These are phyloP conservation scores for Oemleria cerasiformis DNA, from an alignment of 306 rosid genomes.

Conservation along the genomic window DNA sequence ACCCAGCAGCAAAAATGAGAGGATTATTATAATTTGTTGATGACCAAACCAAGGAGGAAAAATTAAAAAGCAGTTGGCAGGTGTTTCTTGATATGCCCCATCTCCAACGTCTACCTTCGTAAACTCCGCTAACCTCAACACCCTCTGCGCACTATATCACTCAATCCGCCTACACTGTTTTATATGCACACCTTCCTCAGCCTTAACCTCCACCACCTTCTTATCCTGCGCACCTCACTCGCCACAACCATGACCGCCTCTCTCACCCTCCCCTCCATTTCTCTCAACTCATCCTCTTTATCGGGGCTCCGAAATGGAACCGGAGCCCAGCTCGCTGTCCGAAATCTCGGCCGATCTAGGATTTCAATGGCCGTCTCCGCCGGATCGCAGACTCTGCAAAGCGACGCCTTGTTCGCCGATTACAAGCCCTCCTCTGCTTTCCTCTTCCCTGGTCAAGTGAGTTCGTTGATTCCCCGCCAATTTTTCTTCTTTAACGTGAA, in stretches of 20 bases:
- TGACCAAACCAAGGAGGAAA: neutral
- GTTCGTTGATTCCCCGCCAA: neutral
- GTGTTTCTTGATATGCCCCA: slow-evolving; percentile 34
- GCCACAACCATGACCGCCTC: slow-evolving; percentile 32
- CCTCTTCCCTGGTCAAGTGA: slow-evolving; percentile 94
- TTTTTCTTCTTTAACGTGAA: neutral
- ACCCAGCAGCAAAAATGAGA: neutral
- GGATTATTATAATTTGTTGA: neutral
- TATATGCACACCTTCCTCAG: slow-evolving; percentile 20
- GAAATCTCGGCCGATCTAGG: slow-evolving; percentile 55
- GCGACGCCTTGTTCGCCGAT: slow-evolving; percentile 59
- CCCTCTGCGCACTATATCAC: slow-evolving; percentile 20
- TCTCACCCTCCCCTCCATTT: slow-evolving; percentile 23
- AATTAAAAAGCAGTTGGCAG: slow-evolving; percentile 39
- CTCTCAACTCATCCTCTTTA: slow-evolving; percentile 34
- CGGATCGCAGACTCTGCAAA: slow-evolving; percentile 55
- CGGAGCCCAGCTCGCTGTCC: slow-evolving; percentile 24
- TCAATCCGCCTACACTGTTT: neutral
- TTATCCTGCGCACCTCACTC: slow-evolving; percentile 27
- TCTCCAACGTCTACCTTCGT: slow-evolving; percentile 35
- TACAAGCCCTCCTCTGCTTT: slow-evolving; percentile 71
- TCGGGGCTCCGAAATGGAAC: slow-evolving; percentile 32
- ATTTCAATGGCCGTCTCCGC: slow-evolving; percentile 61
- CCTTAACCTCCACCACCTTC: slow-evolving; percentile 26
- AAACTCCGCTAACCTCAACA: slow-evolving; percentile 49